phyloP scores from a whole-genome alignment of 169 alveolate species.

The Plasmodium coatneyi region DNA sequence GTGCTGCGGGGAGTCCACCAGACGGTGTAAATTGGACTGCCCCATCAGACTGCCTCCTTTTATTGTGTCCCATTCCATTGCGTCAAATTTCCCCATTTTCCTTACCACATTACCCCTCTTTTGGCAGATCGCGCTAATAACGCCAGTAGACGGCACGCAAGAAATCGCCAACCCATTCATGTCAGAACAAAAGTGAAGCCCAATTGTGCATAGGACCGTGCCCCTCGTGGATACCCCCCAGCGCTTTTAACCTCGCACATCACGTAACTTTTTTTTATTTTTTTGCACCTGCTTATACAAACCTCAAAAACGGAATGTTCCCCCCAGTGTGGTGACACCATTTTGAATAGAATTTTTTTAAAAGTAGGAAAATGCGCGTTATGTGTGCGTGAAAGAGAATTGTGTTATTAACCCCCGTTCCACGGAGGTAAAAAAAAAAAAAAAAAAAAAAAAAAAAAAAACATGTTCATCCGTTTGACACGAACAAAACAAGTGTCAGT shows the following conservation, averaged over 20 bases:
- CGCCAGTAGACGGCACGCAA: conserved; percentile 90
- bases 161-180: conserved; percentile 88
- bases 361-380: neutral
- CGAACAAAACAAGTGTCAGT: neutral
- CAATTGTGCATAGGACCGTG: neutral
- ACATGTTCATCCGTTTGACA: neutral
- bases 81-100: neutral
- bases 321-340: neutral
- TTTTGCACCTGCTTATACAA: neutral
- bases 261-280: neutral
- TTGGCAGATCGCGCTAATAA: conserved; percentile 84
- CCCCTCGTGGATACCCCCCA: neutral
- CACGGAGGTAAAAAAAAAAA: neutral
- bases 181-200: conserved; percentile 49
- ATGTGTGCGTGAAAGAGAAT: neutral
- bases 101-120: neutral
- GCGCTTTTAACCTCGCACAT: neutral
- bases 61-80: neutral
- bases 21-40: neutral
- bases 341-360: neutral
- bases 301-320: neutral
- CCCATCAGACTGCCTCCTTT: neutral
- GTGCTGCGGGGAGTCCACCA: neutral
- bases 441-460: neutral
- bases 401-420: neutral